These are phyloP conservation scores for Cordyceps cateniannulata DNA, from an alignment of 2,329 filamentous ascomycete genomes.

Conservation along the genomic window DNA sequence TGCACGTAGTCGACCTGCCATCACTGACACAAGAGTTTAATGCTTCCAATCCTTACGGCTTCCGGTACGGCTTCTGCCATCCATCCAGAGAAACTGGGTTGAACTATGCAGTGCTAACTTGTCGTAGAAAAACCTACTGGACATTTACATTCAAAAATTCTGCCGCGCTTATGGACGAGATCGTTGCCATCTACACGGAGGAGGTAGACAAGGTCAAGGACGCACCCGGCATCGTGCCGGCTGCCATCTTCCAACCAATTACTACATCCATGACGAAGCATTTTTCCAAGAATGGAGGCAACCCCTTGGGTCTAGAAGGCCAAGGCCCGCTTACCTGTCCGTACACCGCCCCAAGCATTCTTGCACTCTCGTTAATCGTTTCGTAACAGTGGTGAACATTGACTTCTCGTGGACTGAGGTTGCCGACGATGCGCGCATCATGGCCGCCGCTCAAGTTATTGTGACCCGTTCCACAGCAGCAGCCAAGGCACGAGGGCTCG, in stretches of 20 bases:
- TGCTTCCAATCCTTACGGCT: conserved; percentile 18
- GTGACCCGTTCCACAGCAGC: conserved; percentile 21
- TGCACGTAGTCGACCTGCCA: conserved; percentile 16
- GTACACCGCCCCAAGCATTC: not conserved
- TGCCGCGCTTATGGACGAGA: conserved; percentile 17
- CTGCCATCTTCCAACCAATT: conserved; percentile 33
- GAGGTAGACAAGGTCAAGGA: conserved; percentile 18
- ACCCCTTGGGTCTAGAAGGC: conserved; percentile 23
- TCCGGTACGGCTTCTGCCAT: conserved; percentile 15
- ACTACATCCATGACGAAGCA: conserved; percentile 28
- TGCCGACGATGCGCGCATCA: conserved; percentile 27
- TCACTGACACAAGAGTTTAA: conserved; percentile 19
- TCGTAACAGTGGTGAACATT: conserved; percentile 18
- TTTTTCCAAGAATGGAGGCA: conserved; percentile 29
- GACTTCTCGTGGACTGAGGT: conserved; percentile 22
- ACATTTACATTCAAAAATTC: conserved; percentile 17
- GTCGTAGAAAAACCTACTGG: conserved; percentile 18
- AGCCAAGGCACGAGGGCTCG: conserved; percentile 25
- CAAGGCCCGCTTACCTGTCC: conserved; percentile 21
- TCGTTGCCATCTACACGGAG: conserved; percentile 19
- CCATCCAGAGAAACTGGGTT: not conserved
- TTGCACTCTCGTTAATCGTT: not conserved
- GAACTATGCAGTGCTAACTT: not conserved
- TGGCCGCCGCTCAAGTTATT: conserved; percentile 21
- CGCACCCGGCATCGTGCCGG: conserved; percentile 21